Evolutionary conservation across 148 eudicot species (phyloP), one percentile per base, ranked within the genome.

Genomic region (Cornus controversa): DNA sequence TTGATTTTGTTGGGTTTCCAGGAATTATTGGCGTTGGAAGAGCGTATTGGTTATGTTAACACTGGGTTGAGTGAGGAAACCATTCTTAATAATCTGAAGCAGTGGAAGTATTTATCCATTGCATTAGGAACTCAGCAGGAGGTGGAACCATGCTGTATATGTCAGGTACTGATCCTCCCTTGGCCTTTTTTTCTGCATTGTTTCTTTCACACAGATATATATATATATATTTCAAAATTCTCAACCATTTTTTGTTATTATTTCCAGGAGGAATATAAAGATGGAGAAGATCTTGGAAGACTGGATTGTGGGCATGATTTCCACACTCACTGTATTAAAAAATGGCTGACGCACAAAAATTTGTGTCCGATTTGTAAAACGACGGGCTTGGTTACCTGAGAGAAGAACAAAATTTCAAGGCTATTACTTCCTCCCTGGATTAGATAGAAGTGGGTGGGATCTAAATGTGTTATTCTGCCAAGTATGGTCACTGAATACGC

Each of bases 281-380:
- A 88, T n/a, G 98, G 93, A 24, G 94, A 93, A 40, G 90, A 86
- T 82, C 77, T 93, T 26, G 97, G 98, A 80, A 80, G 81, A 2
- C 85, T 93, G 73, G 99, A 95, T 37, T 95, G 99, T 53, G 98
- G 97, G 68, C 98, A 96, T 79, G 91, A 88, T 64, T 96, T 91
- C 73, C 99, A 96, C 72, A 69, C 60, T 7, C 86, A 79, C n/a
- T 96, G 99, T 78, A 85, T 96, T 20, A 93, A 93, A 80, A 90
- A 96, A 81, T 96, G 99, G 99, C 88, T 96, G 40, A 71, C 79
- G 63, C 98, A 87, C 76, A 96, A 96, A 84, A 96, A 96, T 67
- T 40, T 86, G 79, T 96, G 99, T 84, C 99, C 99, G 47, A 93
- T 96, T 77, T 96, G 99, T 85, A 96, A 96, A 85, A 89, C 92